Base-by-base conservation (phyloP, 306 rosid species). In the Prunus campanulata region DNA sequence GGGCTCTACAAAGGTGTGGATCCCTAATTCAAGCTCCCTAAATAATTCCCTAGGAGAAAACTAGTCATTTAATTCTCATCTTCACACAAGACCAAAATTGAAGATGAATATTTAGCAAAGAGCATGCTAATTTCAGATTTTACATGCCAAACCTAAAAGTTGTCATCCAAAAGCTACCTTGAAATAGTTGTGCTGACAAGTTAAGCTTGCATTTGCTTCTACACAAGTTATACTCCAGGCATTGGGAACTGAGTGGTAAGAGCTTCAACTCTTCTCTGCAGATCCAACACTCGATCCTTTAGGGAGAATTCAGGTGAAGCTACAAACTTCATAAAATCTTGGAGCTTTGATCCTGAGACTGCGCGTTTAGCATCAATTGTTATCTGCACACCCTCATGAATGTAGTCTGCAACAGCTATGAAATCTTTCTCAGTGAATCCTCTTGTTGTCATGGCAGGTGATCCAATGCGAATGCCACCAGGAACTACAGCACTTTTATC, bases 391-490 rank as follows among this genome's bases (percentile, higher is more conserved):
- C 98, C 98, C 87, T 90, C 98, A 0, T 95, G 94, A 80, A 95
- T 88, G 42, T 86, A 85, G 80, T 95, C 96, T 11, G 98, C 97
- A 65, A 87, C 69, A 19, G 84, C 78, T 51, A 78, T 35, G 60
- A 95, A 95, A 16, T 92, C 93, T 75, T 81, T 86, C 87, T 88
- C 96, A 2, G 86, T 78, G 76, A 92, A 85, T 83, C 98, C 97
- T 78, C 98, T 87, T 19, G 97, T 95, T 50, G 97, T 92, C 98
- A 95, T 92, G 42, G 98, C 98, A 49, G 98, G 98, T 13, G 98
- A 78, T 13, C 98, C 98, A 4, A 95, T 95, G 79, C 98, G 98
- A 61, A 95, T 95, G 68, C 98, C 98, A 18, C 98, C 98, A 0
- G 97, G 98, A 68, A 95, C 91, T 44, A 88, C 80, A 66, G 97